These are phyloP conservation scores for Lactarius akahatsu DNA, from an alignment of 768 basidiomycete genomes.

Conservation along the genomic window DNA sequence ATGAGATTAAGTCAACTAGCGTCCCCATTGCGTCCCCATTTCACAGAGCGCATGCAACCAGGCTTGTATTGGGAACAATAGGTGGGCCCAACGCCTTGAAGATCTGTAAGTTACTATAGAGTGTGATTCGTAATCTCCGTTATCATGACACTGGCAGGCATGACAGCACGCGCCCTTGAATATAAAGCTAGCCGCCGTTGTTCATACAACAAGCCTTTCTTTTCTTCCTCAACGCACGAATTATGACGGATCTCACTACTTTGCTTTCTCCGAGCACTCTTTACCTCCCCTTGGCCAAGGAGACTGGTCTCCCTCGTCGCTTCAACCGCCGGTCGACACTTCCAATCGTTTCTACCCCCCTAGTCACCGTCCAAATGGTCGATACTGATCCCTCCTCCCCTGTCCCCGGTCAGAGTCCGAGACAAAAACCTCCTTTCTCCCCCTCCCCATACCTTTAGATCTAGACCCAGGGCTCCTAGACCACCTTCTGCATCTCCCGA, in stretches of 20 bases:
- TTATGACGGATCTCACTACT: constrained; percentile 24
- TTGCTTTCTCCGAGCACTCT: constrained; percentile 19
- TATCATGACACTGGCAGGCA: not conserved
- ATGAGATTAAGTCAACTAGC: not conserved
- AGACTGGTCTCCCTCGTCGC: constrained; percentile 15
- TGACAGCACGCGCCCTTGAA: not conserved
- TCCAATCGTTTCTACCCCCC: constrained; percentile 8
- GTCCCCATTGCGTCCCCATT: no score
- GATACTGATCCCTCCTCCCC: constrained; percentile 10
- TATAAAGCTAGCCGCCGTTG: constrained; percentile 1
- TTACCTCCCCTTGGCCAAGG: constrained; percentile 13
- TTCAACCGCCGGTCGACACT: constrained; percentile 16
- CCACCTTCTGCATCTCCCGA: constrained; percentile 2
- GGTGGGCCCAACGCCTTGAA: constrained; percentile 1
- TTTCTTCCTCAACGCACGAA: not conserved
- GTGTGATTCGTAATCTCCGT: not conserved
- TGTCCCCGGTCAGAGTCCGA: not conserved
- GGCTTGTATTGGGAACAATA: constrained; percentile 3
- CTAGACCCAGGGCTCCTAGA: constrained; percentile 6
- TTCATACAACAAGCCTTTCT: not conserved
- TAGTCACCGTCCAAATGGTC: constrained; percentile 26
- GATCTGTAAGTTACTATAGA: no score
- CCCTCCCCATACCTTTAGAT: constrained; percentile 10
- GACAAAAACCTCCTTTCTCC: constrained; percentile 17
- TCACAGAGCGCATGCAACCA: constrained; percentile 3